Conservation (phyloP, 2,329 filamentous ascomycete genomes). For the Arthrobotrys sinensis region DNA sequence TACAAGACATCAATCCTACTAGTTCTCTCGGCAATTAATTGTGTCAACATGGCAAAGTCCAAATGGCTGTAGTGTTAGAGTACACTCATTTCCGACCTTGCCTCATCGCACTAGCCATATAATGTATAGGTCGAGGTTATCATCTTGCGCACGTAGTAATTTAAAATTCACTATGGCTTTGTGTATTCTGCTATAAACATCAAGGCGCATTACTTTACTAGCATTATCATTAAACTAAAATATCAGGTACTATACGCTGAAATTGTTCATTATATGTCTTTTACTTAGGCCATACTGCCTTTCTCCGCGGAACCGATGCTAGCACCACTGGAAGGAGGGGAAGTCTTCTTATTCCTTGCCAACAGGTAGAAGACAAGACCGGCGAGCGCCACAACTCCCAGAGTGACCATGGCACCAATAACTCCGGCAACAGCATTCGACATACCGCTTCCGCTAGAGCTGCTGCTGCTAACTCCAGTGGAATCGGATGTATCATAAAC, state of each 20-base stretch:
- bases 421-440: slow-evolving; percentile 62
- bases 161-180: no score
- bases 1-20: no score
- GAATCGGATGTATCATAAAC: slow-evolving; percentile 28
- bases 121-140: no score
- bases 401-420: slow-evolving; percentile 62
- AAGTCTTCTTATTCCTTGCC: slow-evolving; percentile 23
- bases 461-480: slow-evolving; percentile 15
- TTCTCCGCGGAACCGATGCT: slow-evolving; percentile 49
- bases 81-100: no score
- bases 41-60: no score
- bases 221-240: slow-evolving; percentile 11
- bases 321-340: slow-evolving; percentile 19
- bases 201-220: not conserved
- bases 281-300: slow-evolving; percentile 29
- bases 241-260: not conserved
- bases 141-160: no score
- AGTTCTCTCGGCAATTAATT: no score
- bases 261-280: not conserved
- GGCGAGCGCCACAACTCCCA: slow-evolving; percentile 50
- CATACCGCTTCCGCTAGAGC: slow-evolving; percentile 27
- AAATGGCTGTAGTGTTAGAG: no score
- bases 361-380: slow-evolving; percentile 60
- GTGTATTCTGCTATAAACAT: no score
- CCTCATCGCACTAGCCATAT: no score